Conservation (phyloP, 2,329 filamentous ascomycete species). For the Penicillium sclerotiorum region DNA sequence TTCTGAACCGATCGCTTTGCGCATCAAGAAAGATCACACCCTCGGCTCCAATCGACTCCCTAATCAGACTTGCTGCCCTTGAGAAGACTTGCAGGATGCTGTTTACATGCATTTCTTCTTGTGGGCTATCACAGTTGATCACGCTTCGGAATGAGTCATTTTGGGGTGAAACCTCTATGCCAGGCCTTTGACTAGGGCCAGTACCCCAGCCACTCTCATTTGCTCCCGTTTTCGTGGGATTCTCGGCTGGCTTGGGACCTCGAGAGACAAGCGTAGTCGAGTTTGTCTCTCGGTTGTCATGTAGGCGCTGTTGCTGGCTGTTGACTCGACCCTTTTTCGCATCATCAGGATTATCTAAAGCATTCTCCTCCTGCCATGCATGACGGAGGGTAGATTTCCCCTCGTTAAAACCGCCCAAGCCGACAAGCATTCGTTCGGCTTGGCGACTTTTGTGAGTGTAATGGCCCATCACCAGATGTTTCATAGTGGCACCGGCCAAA, state of each 20-base stretch:
- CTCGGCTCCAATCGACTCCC: conserved; percentile 47
- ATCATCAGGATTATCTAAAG: conserved; percentile 6
- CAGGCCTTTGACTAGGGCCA: no score
- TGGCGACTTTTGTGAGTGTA: conserved; percentile 55
- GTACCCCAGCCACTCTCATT: no score
- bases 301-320: conserved; percentile 20
- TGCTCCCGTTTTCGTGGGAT: no score
- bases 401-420: conserved; percentile 56
- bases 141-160: no score
- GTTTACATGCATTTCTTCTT: no score
- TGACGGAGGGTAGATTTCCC: conserved; percentile 33
- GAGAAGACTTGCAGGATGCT: conserved; percentile 32
- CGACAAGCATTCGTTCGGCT: conserved; percentile 59
- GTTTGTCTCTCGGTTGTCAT: no score
- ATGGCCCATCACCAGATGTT: conserved; percentile 59
- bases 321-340: conserved; percentile 17
- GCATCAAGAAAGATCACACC: conserved; percentile 40
- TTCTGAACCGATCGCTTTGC: conserved; percentile 16
- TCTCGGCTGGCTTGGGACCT: no score
- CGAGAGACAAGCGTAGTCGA: no score
- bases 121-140: no score
- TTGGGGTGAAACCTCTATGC: no score
- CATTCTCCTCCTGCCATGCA: conserved; percentile 21
- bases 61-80: conserved; percentile 49
- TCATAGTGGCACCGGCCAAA: conserved; percentile 58